Conservation (phyloP, 2,329 filamentous ascomycete genomes). For the Dactylellina drechsleri region DNA sequence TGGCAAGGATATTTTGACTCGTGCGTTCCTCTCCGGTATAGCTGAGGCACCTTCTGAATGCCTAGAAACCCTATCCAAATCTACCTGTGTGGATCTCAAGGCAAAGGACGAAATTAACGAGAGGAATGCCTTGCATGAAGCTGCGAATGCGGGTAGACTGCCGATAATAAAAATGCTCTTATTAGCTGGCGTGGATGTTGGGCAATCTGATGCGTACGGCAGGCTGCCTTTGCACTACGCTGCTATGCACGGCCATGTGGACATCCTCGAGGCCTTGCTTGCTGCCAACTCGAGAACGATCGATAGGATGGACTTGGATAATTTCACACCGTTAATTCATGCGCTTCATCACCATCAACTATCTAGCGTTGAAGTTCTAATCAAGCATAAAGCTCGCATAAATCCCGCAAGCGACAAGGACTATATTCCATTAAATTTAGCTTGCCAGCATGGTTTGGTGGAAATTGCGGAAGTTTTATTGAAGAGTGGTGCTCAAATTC, state of each 20-base stretch:
- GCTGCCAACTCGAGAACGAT: slow-evolving; percentile 77
- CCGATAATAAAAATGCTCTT: slow-evolving; percentile 81
- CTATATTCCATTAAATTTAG: slow-evolving; percentile 92
- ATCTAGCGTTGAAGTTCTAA: slow-evolving; percentile 79
- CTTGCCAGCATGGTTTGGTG: slow-evolving; percentile 90
- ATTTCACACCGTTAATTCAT: slow-evolving; percentile 95
- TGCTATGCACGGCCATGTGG: slow-evolving; percentile 88
- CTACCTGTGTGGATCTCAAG: slow-evolving; percentile 84
- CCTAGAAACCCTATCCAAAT: slow-evolving; percentile 79
- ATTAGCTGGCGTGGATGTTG: slow-evolving; percentile 77
- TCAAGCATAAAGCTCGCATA: slow-evolving; percentile 81
- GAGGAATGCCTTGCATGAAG: slow-evolving; percentile 93
- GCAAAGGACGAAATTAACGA: slow-evolving; percentile 98
- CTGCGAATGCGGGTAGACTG: slow-evolving; percentile 88
- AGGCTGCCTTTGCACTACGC: slow-evolving; percentile 94
- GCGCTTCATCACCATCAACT: slow-evolving; percentile 89
- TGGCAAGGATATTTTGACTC: slow-evolving; percentile 79
- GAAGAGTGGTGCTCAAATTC: slow-evolving; percentile 78
- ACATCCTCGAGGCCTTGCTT: slow-evolving; percentile 81
- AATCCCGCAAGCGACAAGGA: slow-evolving; percentile 87
- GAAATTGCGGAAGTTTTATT: slow-evolving; percentile 86
- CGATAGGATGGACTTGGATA: slow-evolving; percentile 91
- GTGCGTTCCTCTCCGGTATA: slow-evolving; percentile 89
- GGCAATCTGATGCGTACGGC: slow-evolving; percentile 89
- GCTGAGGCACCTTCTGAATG: slow-evolving; percentile 83